Percentiles rank a stretch among this genome's conserved stretches.
These are phyloP conservation scores for Ustilago shanxiensis DNA, from an alignment of 1,284 basidiomycete genomes.

Conservation along the genomic window DNA sequence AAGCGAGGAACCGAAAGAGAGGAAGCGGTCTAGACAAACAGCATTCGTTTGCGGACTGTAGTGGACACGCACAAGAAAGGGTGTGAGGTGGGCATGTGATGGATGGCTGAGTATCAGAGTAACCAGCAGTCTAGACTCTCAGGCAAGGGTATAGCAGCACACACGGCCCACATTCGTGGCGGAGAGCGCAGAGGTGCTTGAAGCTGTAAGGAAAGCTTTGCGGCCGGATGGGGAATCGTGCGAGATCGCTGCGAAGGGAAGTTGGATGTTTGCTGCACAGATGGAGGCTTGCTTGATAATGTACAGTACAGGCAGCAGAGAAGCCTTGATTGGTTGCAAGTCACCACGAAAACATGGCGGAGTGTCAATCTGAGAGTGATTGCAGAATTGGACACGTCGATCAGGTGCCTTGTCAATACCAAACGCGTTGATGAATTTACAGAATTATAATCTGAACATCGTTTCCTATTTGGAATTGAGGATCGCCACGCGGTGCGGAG, in stretches of 20 bases:
- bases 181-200: not conserved
- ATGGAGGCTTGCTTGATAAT: too few relatives aligned
- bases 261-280: constrained; percentile 10
- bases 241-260: not conserved
- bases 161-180: not conserved
- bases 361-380: constrained; percentile 12
- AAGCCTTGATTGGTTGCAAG: too few relatives aligned
- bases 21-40: constrained; percentile 13
- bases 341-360: constrained; percentile 19
- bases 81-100: not conserved
- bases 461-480: not conserved
- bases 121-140: not conserved
- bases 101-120: not conserved
- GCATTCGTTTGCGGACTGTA: not conserved
- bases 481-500: not conserved
- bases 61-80: not conserved
- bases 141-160: not conserved
- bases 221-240: constrained; percentile 15
- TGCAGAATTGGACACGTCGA: constrained; percentile 34
- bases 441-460: not conserved
- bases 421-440: not conserved
- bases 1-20: not conserved
- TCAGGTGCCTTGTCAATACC: not conserved
- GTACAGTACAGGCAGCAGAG: not conserved
- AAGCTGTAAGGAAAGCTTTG: not conserved